Conservation (phyloP, 306 rosid genomes). For the Comarum palustre region DNA sequence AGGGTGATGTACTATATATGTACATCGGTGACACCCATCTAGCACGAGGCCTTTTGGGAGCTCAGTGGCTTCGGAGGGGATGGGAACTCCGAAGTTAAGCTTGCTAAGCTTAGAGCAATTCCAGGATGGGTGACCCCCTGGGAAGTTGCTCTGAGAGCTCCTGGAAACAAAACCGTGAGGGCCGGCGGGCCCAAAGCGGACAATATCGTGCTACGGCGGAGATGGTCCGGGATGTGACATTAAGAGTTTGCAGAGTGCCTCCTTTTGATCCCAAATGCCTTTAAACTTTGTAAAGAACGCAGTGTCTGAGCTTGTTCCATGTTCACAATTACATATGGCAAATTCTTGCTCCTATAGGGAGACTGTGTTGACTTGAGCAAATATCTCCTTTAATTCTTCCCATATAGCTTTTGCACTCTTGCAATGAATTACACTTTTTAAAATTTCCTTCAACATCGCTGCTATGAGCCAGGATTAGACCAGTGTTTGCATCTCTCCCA, state of each 20-base stretch:
- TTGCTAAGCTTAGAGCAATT: too few relatives aligned
- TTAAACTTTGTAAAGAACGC: neutral
- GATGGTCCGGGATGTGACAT: too few relatives aligned
- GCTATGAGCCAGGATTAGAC: neutral
- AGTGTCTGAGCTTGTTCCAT: neutral
- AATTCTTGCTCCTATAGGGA: neutral
- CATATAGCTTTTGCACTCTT: neutral
- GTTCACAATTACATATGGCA: neutral
- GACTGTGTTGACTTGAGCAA: neutral
- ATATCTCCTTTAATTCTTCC: neutral
- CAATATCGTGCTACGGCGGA: too few relatives aligned
- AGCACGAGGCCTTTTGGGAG: too few relatives aligned
- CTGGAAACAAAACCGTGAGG: too few relatives aligned
- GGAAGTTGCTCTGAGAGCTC: too few relatives aligned
- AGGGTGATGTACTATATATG: too few relatives aligned
- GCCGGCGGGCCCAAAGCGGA: too few relatives aligned
- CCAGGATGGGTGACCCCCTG: too few relatives aligned
- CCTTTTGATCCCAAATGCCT: neutral
- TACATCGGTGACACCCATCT: too few relatives aligned
- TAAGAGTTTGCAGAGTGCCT: neutral
- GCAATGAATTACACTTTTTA: neutral
- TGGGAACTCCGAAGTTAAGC: too few relatives aligned
- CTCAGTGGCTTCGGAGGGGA: too few relatives aligned
- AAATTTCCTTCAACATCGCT: neutral
- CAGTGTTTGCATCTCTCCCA: neutral